Evolutionary conservation across 805 yeast species (phyloP), one percentile per base, ranked within the genome.

Genomic region (Danielia oregonensis): DNA sequence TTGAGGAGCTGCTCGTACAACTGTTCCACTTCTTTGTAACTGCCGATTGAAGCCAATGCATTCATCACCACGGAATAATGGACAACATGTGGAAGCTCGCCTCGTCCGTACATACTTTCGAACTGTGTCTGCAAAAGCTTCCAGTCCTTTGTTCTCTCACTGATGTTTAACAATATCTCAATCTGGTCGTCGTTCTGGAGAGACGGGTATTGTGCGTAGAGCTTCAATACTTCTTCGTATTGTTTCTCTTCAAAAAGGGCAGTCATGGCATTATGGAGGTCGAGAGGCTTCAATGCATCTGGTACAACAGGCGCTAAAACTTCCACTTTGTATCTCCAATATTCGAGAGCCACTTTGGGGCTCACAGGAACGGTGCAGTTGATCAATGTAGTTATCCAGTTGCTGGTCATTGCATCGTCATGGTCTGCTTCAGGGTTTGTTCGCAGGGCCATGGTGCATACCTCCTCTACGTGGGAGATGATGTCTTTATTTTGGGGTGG

Each of bases 61-160:
- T 64, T 57, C 73, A 84, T 78, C 9, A 81, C 78, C 12, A 77
- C 70, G 3, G 73, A 65, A 51, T 82, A 83, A 44, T 82, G 86
- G 18, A 53, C 49, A 19, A 67, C 57, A 30, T 68, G 68, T 1
- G 85, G 84, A 17, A 74, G 55, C 26, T 72, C 61, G 2, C 76
- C 79, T n/a, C 63, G 54, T 1, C 74, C 78, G 46, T 75, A 74
- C 52, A 74, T 63, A 15, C 63, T 67, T 47, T 78, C 81, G 51
- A 82, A 82, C 30, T 73, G 72, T 9, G 56, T 44, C 52, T 78
- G 82, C 38, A 84, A 57, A 6, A 68, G 57, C 14, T 55, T 55
- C 85, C 86, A 82, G 41, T 74, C 68, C 24, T 64, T 57, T 14
- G 59, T 48, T 26, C 57, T 49, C 8, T 77, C 73, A 40, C 74